These are phyloP conservation scores for Cryptococcus floricola DNA, from an alignment of 1,284 basidiomycete genomes.

Conservation along the genomic window DNA sequence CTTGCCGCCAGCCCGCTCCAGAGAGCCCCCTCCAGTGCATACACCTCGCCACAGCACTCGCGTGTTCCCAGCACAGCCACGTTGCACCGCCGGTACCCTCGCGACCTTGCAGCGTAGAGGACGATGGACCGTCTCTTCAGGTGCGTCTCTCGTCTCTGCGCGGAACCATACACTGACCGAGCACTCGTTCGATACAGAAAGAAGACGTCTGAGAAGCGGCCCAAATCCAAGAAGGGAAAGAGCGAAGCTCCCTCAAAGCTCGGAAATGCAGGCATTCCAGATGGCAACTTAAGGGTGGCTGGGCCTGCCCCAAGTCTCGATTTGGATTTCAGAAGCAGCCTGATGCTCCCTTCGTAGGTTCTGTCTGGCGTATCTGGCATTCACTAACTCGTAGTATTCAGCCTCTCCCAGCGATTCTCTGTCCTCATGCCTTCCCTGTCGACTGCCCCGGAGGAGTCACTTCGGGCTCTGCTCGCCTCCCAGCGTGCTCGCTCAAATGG, in stretches of 20 bases:
- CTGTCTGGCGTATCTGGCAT: not conserved
- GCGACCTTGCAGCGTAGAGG: not conserved
- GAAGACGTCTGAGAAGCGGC: constrained; percentile 4
- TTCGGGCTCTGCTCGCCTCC: constrained; percentile 36
- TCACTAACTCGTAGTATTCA: constrained; percentile 2
- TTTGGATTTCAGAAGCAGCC: constrained; percentile 42
- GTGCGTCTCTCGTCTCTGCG: constrained; percentile 2
- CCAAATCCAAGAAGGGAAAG: not conserved
- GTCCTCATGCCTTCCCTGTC: constrained; percentile 39
- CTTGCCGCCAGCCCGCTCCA: not conserved
- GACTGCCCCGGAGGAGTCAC: constrained; percentile 30
- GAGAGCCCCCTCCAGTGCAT: not conserved
- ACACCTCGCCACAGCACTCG: not conserved
- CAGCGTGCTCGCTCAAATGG: constrained; percentile 35
- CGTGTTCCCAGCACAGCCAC: not conserved
- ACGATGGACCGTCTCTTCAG: constrained; percentile 19
- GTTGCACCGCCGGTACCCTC: not conserved
- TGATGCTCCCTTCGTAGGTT: constrained; percentile 43
- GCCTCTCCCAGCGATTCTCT: constrained; percentile 43
- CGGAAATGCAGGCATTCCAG: not conserved
- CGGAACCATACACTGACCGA: not conserved
- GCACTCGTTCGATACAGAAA: not conserved
- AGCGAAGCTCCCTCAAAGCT: not conserved
- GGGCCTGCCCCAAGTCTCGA: constrained; percentile 33
- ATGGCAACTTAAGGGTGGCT: not conserved